Evolutionary conservation across 73 alveolate species (phyloP).

Genomic region (Durusdinium trenchii): DNA sequence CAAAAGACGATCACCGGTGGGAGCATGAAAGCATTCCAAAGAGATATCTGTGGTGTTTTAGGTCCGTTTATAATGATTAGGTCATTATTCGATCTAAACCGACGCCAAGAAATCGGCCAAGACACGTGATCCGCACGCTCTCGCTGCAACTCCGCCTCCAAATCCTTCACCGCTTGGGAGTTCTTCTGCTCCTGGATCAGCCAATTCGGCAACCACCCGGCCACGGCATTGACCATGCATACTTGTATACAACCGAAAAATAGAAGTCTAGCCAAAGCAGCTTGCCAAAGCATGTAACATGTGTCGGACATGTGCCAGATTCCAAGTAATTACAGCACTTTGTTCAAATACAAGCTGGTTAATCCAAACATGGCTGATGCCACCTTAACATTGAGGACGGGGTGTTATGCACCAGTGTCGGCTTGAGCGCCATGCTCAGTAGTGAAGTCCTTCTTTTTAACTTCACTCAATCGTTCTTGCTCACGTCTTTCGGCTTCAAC

Average conservation of each 20-base stretch:
- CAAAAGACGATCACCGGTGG: not conserved
- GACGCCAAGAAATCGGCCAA: not conserved
- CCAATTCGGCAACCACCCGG: too few species aligned
- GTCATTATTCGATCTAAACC: too few species aligned
- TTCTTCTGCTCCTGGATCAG: constrained; percentile 78
- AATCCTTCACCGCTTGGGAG: constrained; percentile 82
- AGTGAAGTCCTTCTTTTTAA: constrained; percentile 61
- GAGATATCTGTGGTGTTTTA: too few species aligned
- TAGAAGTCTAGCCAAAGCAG: too few species aligned
- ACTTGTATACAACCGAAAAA: too few species aligned
- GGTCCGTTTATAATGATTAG: too few species aligned
- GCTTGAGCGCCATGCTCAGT: not conserved
- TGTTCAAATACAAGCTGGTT: too few species aligned
- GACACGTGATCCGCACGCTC: constrained; percentile 63
- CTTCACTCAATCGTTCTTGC: constrained; percentile 84
- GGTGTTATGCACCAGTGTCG: not conserved
- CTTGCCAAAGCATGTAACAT: too few species aligned
- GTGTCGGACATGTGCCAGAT: too few species aligned
- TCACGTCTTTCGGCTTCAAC: constrained; percentile 85
- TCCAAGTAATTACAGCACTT: too few species aligned
- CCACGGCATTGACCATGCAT: too few species aligned
- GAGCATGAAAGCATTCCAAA: not conserved
- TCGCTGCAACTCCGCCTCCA: constrained; percentile 93
- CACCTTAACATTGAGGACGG: not conserved
- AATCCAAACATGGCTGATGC: not conserved